Percentiles rank a stretch among this genome's conserved stretches.
Evolutionary conservation across 768 basidiomycete species (phyloP).

Genomic region (Psilocybe cubensis): DNA sequence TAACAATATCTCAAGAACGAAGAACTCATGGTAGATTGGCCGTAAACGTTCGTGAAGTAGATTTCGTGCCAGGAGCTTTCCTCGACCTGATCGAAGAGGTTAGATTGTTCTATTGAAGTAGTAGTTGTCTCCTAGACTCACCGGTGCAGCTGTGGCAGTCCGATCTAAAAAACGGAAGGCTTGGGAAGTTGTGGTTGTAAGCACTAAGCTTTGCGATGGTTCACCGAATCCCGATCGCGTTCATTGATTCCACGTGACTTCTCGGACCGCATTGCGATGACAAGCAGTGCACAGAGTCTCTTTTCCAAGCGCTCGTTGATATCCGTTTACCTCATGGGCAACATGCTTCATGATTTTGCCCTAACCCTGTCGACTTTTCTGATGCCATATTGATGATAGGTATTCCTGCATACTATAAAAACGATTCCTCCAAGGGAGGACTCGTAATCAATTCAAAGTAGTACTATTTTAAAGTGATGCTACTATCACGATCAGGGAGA

Average conservation of each 20-base stretch:
- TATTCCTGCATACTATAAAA: too few relatives aligned
- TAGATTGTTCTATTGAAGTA: not conserved
- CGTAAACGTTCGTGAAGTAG: not conserved
- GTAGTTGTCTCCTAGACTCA: not conserved
- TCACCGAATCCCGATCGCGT: conserved; percentile 11
- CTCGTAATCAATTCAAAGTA: too few relatives aligned
- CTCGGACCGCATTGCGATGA: not conserved
- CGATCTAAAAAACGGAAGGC: conserved; percentile 8
- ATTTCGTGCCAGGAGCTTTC: conserved; percentile 10
- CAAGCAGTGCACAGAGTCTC: not conserved
- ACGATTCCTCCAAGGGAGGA: too few relatives aligned
- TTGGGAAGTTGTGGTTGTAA: conserved; percentile 4
- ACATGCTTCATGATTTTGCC: too few relatives aligned
- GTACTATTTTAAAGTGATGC: too few relatives aligned
- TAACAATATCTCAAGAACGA: not conserved
- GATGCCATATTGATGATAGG: too few relatives aligned
- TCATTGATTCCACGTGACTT: conserved; percentile 1
- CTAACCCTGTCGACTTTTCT: too few relatives aligned
- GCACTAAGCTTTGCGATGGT: not conserved
- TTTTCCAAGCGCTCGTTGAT: too few relatives aligned
- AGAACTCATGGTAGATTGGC: not conserved
- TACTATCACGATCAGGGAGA: too few relatives aligned
- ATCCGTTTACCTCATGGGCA: too few relatives aligned
- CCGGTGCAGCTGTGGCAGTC: conserved; percentile 1
- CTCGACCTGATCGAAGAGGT: conserved; percentile 10